Evolutionary conservation across 2,329 filamentous ascomycete species (phyloP), one percentile per base, ranked within the genome.

Genomic region (Daldinia eschscholtzii): DNA sequence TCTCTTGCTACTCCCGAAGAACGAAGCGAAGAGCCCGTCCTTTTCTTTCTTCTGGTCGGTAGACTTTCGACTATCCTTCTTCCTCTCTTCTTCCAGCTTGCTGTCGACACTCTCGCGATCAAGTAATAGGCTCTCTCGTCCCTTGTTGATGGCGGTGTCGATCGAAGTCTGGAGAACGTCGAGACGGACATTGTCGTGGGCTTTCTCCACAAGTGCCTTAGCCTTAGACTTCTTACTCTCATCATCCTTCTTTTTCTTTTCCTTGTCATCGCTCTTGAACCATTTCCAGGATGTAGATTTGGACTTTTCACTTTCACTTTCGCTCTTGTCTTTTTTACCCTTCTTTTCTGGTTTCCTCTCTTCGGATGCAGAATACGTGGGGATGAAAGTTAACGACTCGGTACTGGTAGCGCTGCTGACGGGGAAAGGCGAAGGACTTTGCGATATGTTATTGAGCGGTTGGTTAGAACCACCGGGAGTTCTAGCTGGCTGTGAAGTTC

Each of bases 1-100:
- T 83, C 95, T 97, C 83, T 97, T 97, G 67, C 91, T 88, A 46
- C 93, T 92, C 15, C 94, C 93, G 76, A 99, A 98, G 62, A 99
- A 90, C 0, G 94, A 96, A 0, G 94, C 95, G 73, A 99, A 94
- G n/a, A 98, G 86, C 6, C 94, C 91, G 68, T 97, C 93, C 77
- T 97, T 97, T 73, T 98, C 94, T 79, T 94, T 97, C 81, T 95
- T 97, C 20, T 90, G 86, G 35, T 91, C 91, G 0, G 87, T 86
- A 4, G 89, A 87, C 77, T 94, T 96, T 50, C 93, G 89, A 70
- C 83, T 87, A 74, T 94, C 91, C 78, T 96, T 97, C 80, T 91
- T 95, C 50, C 92, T 88, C 75, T 97, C 93, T 72, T 93, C 92
- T 65, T 94, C 89, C 6, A 96, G 81, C 76, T 91, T 93, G 69